Percentiles rank a stretch among this genome's conserved stretches.
Evolutionary conservation across 345 rosid genomes (phyloP).

Genomic region (Eucalyptus pauciflora): DNA sequence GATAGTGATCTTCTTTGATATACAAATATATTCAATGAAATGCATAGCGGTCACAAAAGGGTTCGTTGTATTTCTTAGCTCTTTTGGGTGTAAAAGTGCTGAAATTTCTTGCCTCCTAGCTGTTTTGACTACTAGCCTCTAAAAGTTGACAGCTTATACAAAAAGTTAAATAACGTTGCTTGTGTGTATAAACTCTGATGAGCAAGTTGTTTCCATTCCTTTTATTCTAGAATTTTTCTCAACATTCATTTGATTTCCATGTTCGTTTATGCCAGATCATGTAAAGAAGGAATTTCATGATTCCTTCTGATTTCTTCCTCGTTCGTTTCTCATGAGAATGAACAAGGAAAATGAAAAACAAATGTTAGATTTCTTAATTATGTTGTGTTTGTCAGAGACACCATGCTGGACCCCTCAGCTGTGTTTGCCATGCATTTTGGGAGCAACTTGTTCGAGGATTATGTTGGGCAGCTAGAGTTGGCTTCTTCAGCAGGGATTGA

Average conservation of each 20-base stretch:
- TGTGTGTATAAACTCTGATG: neutral
- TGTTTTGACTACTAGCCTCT: neutral
- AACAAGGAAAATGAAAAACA: neutral
- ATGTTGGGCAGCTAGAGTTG: constrained; percentile 77
- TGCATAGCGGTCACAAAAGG: neutral
- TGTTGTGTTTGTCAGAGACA: constrained; percentile 31
- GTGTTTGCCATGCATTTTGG: constrained; percentile 93
- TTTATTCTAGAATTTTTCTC: neutral
- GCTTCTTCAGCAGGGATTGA: constrained; percentile 51
- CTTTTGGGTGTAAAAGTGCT: neutral
- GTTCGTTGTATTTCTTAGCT: neutral
- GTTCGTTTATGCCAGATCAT: neutral
- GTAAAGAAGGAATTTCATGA: no score
- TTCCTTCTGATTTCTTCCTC: neutral
- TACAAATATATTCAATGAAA: neutral
- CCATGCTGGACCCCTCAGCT: constrained; percentile 83
- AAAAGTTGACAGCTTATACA: neutral
- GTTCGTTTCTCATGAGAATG: neutral
- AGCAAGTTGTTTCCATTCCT: neutral
- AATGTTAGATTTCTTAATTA: neutral
- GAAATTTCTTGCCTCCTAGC: neutral
- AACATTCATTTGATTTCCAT: neutral
- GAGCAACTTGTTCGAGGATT: constrained; percentile 82
- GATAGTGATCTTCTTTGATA: neutral
- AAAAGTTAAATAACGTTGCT: neutral